Evolutionary conservation across 306 rosid genomes (phyloP).

Genomic region (Cucurbita moschata): DNA sequence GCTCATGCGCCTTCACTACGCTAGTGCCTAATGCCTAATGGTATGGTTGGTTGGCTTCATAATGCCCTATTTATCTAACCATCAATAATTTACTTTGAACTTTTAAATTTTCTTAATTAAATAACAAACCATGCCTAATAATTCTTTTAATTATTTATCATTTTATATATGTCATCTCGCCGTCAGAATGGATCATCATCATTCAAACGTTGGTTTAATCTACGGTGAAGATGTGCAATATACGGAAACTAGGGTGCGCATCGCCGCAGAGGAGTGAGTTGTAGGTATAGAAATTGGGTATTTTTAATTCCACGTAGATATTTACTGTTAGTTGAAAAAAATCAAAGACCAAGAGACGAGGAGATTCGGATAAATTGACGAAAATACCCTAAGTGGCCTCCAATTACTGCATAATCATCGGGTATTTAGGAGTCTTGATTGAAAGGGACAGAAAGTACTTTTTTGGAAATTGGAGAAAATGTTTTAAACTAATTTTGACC

Average conservation of each 20-base stretch:
- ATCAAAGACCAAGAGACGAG: not conserved
- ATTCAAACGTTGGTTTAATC: not conserved
- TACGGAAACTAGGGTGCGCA: not conserved
- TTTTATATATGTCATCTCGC: too few relatives aligned
- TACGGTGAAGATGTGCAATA: not conserved
- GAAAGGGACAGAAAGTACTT: not conserved
- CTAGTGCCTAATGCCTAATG: not conserved
- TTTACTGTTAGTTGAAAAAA: not conserved
- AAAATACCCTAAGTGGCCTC: not conserved
- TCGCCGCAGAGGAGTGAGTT: not conserved
- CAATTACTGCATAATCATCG: slow-evolving; percentile 3
- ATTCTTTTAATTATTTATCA: too few relatives aligned
- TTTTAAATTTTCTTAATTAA: too few relatives aligned
- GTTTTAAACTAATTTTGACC: not conserved
- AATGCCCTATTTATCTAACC: not conserved
- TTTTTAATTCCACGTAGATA: not conserved
- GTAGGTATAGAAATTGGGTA: not conserved
- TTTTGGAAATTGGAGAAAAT: not conserved
- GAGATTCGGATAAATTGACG: not conserved
- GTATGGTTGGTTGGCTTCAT: not conserved
- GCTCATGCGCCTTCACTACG: not conserved
- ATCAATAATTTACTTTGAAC: too few relatives aligned
- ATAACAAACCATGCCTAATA: too few relatives aligned
- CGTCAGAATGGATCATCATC: too few relatives aligned
- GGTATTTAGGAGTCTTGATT: not conserved